Evolutionary conservation across 805 yeast genomes (phyloP), one percentile per base, ranked within the genome.

Genomic region (Kluyveromyces dobzhanskii): DNA sequence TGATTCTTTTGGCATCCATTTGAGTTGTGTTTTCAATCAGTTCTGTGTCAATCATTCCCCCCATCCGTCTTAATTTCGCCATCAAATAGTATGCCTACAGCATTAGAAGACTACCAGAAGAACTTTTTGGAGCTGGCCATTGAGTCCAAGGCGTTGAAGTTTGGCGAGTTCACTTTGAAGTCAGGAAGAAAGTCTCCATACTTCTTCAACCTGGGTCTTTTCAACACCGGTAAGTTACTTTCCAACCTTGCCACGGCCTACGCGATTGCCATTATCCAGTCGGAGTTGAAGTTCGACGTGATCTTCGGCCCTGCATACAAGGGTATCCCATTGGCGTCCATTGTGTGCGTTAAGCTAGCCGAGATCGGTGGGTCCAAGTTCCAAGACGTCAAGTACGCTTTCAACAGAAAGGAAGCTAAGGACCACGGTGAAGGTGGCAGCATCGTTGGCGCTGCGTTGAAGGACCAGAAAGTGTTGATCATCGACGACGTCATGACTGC

Each of bases 401-500:
- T 86, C 71, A 90, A 90, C 71, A 79, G 98, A 63, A 92, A 90
- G 66, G 96, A 87, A 64, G 82, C 83, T 69, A 90, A 90, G 66
- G 96, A 88, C 58, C 98, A 90, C 58, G 98, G 98, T 41, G 98
- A 90, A 67, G 98, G 97, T 49, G 98, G 98, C 11, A 75, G 75
- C 41, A 84, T 90, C 51, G 97, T 92, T 30, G 98, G 98, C 27
- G 77, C 83, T 33, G 62, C 76, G 4, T 72, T 90, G 51, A 71
- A 72, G 44, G 83, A 74, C 35, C 82, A 88, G 61, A 72, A 72
- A 44, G 76, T 90, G 17, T 67, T 92, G 53, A 85, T 92, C 53
- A 86, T 90, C 45, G 98, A 92, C 62, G 98, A 90, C 55, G 97
- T 92, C 31, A 88, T 90, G 80, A 90, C 97, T 44, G 97, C 97